Percentiles rank a stretch among this genome's conserved stretches.
Evolutionary conservation across 495 filamentous ascomycete genomes (phyloP).

Genomic region (Penicillium tannophilum): DNA sequence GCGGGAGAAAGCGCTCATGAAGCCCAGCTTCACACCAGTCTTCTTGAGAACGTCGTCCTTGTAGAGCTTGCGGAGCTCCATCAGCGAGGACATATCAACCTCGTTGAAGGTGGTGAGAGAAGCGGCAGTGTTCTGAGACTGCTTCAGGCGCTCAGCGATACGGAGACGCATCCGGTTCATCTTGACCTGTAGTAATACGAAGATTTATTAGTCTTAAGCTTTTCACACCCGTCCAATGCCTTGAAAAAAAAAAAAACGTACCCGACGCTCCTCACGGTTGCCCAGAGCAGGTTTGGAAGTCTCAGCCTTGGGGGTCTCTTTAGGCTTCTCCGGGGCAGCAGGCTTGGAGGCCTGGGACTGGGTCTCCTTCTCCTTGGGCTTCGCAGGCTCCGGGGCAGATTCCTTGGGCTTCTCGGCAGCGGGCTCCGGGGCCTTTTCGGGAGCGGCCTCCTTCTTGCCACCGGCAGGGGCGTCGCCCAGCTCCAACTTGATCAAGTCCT

Average conservation of each 20-base stretch:
- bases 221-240: background rate
- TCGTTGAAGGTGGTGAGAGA: constrained; percentile 99
- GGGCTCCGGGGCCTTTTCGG: constrained; percentile 41
- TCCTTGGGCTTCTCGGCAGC: constrained; percentile 43
- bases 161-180: constrained; percentile 99
- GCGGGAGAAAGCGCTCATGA: constrained; percentile 96
- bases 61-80: constrained; percentile 96
- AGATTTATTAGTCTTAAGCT: background rate
- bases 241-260: constrained; percentile 45
- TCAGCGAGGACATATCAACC: constrained; percentile 97
- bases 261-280: constrained; percentile 84
- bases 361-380: constrained; percentile 50
- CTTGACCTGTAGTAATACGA: constrained; percentile 67
- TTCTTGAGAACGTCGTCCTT: constrained; percentile 96
- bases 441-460: constrained; percentile 50
- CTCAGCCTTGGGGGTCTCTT: constrained; percentile 21
- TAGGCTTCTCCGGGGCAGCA: constrained; percentile 47
- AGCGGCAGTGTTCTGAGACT: constrained; percentile 97
- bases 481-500: constrained; percentile 85
- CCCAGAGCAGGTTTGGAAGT: constrained; percentile 54
- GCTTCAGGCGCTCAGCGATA: constrained; percentile 96
- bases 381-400: constrained; percentile 37
- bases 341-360: constrained; percentile 36
- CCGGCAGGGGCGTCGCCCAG: constrained; percentile 67
- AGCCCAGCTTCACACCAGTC: constrained; percentile 95